Evolutionary conservation across 2,329 filamentous ascomycete species (phyloP).

Genomic region (Scytalidium lignicola): DNA sequence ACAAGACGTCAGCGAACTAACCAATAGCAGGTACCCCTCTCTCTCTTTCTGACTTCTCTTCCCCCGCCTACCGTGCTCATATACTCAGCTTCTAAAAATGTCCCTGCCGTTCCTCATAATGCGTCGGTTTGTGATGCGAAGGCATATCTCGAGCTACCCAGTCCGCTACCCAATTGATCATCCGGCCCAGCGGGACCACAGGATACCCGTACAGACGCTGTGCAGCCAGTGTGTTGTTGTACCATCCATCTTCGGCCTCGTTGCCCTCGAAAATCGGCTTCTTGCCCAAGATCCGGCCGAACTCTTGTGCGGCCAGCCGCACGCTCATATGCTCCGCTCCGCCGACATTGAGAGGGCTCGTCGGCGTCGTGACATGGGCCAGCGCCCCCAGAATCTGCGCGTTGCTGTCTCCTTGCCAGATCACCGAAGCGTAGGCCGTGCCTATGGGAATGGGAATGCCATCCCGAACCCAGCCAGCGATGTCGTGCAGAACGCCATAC

Average conservation of each 20-base stretch:
- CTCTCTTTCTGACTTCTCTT: too few relatives aligned
- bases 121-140: neutral
- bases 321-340: neutral
- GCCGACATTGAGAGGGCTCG: neutral
- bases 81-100: neutral
- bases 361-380: neutral
- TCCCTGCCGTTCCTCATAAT: neutral
- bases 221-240: neutral
- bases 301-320: neutral
- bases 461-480: neutral
- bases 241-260: neutral
- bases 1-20: too few relatives aligned
- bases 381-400: neutral
- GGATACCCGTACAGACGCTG: neutral
- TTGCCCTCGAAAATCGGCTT: neutral
- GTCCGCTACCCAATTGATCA: neutral
- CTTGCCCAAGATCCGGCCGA: neutral
- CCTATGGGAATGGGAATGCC: neutral
- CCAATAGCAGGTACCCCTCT: too few relatives aligned
- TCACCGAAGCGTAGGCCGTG: neutral
- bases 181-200: neutral
- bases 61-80: too few relatives aligned
- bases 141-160: neutral
- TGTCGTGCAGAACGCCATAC: neutral
- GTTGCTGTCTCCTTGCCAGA: neutral